Percentiles rank a stretch among this genome's conserved stretches.
Evolutionary conservation across 106 monocot species (phyloP).

Genomic region (Dendrobium catenatum): DNA sequence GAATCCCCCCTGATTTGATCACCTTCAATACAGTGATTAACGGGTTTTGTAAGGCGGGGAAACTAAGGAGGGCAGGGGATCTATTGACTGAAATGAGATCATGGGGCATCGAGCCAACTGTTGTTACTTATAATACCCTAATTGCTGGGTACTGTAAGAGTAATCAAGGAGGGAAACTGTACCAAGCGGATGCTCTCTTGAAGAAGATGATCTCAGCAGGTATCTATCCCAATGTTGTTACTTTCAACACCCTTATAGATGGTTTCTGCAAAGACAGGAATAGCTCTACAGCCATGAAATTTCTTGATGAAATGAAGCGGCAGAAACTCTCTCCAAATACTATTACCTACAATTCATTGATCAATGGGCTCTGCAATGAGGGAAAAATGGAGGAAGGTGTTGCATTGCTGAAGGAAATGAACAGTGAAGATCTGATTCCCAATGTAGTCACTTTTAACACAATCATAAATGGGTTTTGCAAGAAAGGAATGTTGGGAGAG

Average conservation of each 20-base stretch:
- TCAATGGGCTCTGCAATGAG: slow-evolving; percentile 45
- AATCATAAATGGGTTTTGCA: slow-evolving; percentile 77
- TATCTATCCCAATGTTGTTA: slow-evolving; percentile 55
- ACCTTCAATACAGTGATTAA: slow-evolving; percentile 69
- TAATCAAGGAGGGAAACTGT: slow-evolving; percentile 49
- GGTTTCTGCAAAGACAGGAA: slow-evolving; percentile 80
- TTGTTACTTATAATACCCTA: slow-evolving; percentile 69
- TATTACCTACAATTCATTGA: slow-evolving; percentile 61
- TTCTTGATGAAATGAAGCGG: slow-evolving; percentile 71
- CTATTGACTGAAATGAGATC: slow-evolving; percentile 58
- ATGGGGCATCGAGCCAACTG: slow-evolving; percentile 53
- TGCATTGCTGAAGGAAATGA: slow-evolving; percentile 54
- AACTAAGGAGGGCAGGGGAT: slow-evolving; percentile 53
- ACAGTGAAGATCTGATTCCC: slow-evolving; percentile 22
- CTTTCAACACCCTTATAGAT: slow-evolving; percentile 71
- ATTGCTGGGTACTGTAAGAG: slow-evolving; percentile 64
- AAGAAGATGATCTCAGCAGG: slow-evolving; percentile 51
- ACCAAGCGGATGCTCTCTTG: slow-evolving; percentile 49
- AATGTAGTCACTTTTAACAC: slow-evolving; percentile 65
- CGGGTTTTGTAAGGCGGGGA: slow-evolving; percentile 51
- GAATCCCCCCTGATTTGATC: slow-evolving; percentile 47
- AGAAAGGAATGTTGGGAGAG: slow-evolving; percentile 69
- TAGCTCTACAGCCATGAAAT: slow-evolving; percentile 36
- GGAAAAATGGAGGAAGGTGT: slow-evolving; percentile 51
- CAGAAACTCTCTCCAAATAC: slow-evolving; percentile 37